These are phyloP conservation scores for Metschnikowia picachoensis DNA, from an alignment of 805 yeast species.

Conservation along the genomic window DNA sequence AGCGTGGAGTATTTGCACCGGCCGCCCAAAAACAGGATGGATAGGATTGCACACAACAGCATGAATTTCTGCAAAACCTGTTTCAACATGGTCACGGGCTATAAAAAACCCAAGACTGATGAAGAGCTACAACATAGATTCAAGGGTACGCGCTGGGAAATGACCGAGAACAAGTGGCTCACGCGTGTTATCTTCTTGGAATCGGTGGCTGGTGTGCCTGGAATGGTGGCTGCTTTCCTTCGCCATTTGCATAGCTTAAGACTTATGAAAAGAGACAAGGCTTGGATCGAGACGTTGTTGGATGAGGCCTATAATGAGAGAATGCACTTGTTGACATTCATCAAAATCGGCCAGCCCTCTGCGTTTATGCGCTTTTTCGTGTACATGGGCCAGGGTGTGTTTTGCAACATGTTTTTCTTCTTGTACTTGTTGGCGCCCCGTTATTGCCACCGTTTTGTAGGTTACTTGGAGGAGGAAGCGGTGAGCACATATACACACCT, in stretches of 20 bases:
- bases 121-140: constrained; percentile 24
- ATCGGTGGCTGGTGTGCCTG: constrained; percentile 77
- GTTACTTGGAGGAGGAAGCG: constrained; percentile 76
- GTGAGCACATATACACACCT: constrained; percentile 62
- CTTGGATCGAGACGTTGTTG: constrained; percentile 68
- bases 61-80: constrained; percentile 42
- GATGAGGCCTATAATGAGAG: constrained; percentile 79
- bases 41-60: constrained; percentile 47
- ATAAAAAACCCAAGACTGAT: constrained; percentile 48
- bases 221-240: constrained; percentile 69
- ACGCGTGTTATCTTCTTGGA: constrained; percentile 61
- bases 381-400: constrained; percentile 65
- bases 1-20: constrained; percentile 50
- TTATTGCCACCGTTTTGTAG: constrained; percentile 72
- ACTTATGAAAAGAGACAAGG: constrained; percentile 60
- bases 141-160: constrained; percentile 41
- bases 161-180: constrained; percentile 65
- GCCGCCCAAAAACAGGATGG: constrained; percentile 43
- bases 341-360: constrained; percentile 61
- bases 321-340: constrained; percentile 69
- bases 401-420: constrained; percentile 61
- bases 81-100: constrained; percentile 66
- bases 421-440: constrained; percentile 56
- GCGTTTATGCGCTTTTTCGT: constrained; percentile 51
- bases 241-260: constrained; percentile 65